Base-by-base conservation (phyloP, 2,329 filamentous ascomycete genomes). In the Colletotrichum karsti region DNA sequence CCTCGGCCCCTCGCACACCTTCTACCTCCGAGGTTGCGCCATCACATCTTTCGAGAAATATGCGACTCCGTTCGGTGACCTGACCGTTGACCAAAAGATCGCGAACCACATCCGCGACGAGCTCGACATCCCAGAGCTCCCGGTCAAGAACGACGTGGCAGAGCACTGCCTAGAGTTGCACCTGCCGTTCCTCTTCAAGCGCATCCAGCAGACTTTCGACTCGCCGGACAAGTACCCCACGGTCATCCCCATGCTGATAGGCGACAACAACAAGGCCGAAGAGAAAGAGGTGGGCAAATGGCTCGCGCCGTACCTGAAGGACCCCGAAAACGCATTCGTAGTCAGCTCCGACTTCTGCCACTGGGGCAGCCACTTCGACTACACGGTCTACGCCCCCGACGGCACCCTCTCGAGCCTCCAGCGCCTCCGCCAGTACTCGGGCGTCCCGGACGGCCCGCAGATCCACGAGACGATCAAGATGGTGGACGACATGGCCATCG, bases 151-250 rank as follows among this genome's bases (percentile, higher is more conserved):
- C 6, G 96, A 99, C 75, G 88, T 94, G 69, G 87, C 88, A 5
- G 96, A 99, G 80, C 96, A 99, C 80, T 97, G 93, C 57, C 87
- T 98, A 2, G 96, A 99, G 83, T 97, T 99, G 92, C 96, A 99
- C 73, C 85, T 98, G 8, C 95, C 96, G 0, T 98, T 97, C 76
- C 92, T 98, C 70, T 95, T 94, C 84, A 94, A 95, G 76, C 89
- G 93, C 59, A 85, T 90, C 3, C 75, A 86, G 56, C 81, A 84
- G 65, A 84, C 83, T 0, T 87, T 88, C 69, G 80, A 79, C 1
- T 80, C 83, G 0, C 75, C 81, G 0, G 80, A 86, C 1, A 75
- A 86, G 4, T 93, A 92, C 73, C 94, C 95, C 0, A 87, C 86
- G 7, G 86, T 99, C 4, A 87, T 98, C 1, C 96, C 96, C 0